phyloP scores from a whole-genome alignment of 306 rosid species.

The Cyamopsis tetragonoloba region DNA sequence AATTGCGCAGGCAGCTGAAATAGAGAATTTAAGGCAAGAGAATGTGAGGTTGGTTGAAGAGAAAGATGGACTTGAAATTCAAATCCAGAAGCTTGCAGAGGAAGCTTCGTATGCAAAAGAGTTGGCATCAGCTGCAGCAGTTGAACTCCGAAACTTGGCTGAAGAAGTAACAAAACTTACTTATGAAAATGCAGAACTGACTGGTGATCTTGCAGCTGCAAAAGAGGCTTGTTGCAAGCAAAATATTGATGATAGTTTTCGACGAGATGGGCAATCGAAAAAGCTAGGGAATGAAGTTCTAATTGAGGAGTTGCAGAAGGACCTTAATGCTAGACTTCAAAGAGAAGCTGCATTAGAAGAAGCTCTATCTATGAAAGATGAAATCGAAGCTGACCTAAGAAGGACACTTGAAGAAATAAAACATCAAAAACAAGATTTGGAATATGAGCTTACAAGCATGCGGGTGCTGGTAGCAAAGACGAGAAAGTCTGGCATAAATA shows the following conservation, averaged over 20 bases:
- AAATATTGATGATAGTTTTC: constrained; percentile 29
- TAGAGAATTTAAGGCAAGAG: constrained; percentile 78
- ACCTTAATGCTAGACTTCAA: constrained; percentile 55
- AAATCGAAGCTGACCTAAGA: constrained; percentile 52
- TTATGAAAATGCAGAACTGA: constrained; percentile 66
- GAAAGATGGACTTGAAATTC: constrained; percentile 72
- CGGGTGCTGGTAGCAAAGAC: constrained; percentile 49
- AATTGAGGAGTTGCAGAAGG: constrained; percentile 57
- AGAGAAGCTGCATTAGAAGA: constrained; percentile 66
- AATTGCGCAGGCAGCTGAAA: constrained; percentile 55
- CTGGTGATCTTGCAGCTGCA: constrained; percentile 53
- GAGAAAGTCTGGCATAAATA: constrained; percentile 41
- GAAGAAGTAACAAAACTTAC: constrained; percentile 84
- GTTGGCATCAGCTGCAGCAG: constrained; percentile 84
- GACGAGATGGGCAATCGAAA: constrained; percentile 32
- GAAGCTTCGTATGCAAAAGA: constrained; percentile 92
- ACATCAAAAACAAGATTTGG: constrained; percentile 54
- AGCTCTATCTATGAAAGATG: constrained; percentile 49
- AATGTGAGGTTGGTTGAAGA: constrained; percentile 64
- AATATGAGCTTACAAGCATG: constrained; percentile 72
- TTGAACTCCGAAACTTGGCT: constrained; percentile 77
- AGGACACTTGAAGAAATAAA: constrained; percentile 61
- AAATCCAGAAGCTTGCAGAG: constrained; percentile 64
- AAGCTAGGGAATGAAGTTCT: constrained; percentile 42
- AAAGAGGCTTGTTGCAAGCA: constrained; percentile 44